Percentiles rank a stretch among this genome's conserved stretches.
Evolutionary conservation across 768 basidiomycete species (phyloP).

Genomic region (Saitozyma sp.): DNA sequence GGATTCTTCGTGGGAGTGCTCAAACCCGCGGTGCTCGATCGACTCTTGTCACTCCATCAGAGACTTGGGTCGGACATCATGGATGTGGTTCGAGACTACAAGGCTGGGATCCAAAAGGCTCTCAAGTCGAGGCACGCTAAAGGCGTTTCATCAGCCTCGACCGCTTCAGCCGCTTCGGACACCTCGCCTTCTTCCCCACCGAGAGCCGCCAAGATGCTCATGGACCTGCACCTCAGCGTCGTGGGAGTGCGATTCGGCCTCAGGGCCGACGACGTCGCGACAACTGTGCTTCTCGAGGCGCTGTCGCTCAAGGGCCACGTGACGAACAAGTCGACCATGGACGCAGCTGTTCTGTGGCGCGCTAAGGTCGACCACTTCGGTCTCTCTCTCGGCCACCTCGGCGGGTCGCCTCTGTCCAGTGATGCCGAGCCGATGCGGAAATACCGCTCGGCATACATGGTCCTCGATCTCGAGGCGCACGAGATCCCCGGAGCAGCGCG

Average conservation of each 20-base stretch:
- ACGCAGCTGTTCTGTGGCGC: slow-evolving; percentile 62
- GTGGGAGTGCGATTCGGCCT: slow-evolving; percentile 38
- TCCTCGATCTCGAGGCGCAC: slow-evolving; percentile 65
- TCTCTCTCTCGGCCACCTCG: slow-evolving; percentile 72
- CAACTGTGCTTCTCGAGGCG: slow-evolving; percentile 41
- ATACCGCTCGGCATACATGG: slow-evolving; percentile 77
- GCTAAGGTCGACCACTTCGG: slow-evolving; percentile 72
- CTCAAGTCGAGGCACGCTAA: slow-evolving; percentile 9
- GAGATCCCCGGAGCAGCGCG: slow-evolving; percentile 24
- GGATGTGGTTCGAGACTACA: slow-evolving; percentile 22
- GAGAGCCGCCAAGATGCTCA: slow-evolving; percentile 7
- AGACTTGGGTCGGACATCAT: slow-evolving; percentile 34
- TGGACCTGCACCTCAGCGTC: slow-evolving; percentile 28
- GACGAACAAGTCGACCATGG: slow-evolving; percentile 50
- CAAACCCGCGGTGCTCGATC: slow-evolving; percentile 47
- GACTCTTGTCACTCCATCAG: slow-evolving; percentile 43
- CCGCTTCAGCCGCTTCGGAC: slow-evolving; percentile 4
- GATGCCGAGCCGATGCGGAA: slow-evolving; percentile 60
- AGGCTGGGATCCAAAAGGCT: slow-evolving; percentile 1
- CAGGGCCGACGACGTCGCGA: slow-evolving; percentile 43
- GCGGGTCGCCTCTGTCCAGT: slow-evolving; percentile 49
- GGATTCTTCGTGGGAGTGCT: slow-evolving; percentile 45
- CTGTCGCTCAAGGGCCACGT: slow-evolving; percentile 29
- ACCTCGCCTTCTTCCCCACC: background rate
- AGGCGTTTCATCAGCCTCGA: background rate